Evolutionary conservation across 495 filamentous ascomycete species (phyloP).

Genomic region (Thermochaetoides thermophila): DNA sequence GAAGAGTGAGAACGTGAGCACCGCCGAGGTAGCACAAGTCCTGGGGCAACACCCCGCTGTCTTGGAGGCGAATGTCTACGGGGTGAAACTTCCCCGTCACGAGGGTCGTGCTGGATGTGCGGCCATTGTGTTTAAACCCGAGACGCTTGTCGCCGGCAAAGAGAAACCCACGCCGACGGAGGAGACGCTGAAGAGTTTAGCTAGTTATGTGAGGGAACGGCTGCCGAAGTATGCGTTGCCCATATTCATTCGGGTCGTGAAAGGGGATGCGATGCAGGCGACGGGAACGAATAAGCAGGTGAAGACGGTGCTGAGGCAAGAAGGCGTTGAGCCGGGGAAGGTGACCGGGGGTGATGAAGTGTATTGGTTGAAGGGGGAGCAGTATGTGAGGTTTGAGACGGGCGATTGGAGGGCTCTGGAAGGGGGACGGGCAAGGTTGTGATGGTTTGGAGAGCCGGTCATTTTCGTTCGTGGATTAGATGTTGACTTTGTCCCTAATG

Average conservation of each 20-base stretch:
- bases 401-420: conserved; percentile 55
- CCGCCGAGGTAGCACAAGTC: conserved; percentile 65
- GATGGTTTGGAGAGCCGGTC: too few species aligned
- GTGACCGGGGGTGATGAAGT: conserved; percentile 46
- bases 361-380: conserved; percentile 46
- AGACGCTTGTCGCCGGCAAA: not conserved
- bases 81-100: conserved; percentile 65
- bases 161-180: conserved; percentile 20
- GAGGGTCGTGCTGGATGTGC: conserved; percentile 83
- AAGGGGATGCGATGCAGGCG: conserved; percentile 34
- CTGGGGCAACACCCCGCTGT: conserved; percentile 53
- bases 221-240: conserved; percentile 68
- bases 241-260: conserved; percentile 56
- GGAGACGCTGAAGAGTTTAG: conserved; percentile 40
- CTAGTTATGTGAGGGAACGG: conserved; percentile 35
- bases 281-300: conserved; percentile 87
- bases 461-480: too few species aligned
- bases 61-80: conserved; percentile 77
- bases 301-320: conserved; percentile 50
- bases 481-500: too few species aligned
- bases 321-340: conserved; percentile 57
- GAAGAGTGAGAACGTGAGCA: conserved; percentile 89
- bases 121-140: conserved; percentile 40
- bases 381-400: conserved; percentile 51
- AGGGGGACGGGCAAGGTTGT: too few species aligned